Conservation (phyloP, 495 filamentous ascomycete species). For the Daldinia childiae region DNA sequence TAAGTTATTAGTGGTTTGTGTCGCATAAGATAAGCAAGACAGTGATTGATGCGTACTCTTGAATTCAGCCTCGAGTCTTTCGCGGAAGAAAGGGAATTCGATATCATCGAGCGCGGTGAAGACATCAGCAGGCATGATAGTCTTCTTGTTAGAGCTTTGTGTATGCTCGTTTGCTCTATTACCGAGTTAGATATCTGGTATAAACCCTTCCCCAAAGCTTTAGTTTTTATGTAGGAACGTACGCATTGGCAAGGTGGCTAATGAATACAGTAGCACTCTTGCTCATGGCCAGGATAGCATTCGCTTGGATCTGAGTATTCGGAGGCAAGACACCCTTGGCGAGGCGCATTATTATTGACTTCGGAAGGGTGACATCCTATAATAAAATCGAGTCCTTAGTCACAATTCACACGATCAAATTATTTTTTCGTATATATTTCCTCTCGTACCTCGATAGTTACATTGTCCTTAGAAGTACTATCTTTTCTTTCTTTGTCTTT, state of each 20-base stretch:
- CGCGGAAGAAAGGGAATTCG: conserved; percentile 82
- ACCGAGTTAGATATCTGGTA: conserved; percentile 11
- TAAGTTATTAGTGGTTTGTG: conserved; percentile 13
- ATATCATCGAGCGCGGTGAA: conserved; percentile 81
- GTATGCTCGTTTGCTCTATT: conserved; percentile 81
- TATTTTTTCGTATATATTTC: conserved; percentile 23
- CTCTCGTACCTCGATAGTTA: conserved; percentile 55
- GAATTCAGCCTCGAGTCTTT: conserved; percentile 69
- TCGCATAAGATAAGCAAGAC: neutral
- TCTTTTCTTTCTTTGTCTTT: conserved; percentile 46
- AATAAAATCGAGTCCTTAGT: neutral
- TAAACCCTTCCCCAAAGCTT: neutral
- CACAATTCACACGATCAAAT: neutral
- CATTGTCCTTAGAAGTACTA: conserved; percentile 37
- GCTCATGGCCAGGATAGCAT: conserved; percentile 88
- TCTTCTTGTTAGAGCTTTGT: conserved; percentile 74
- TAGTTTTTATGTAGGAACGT: conserved; percentile 47
- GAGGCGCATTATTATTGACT: conserved; percentile 90
- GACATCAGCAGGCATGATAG: conserved; percentile 84
- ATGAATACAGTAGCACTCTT: conserved; percentile 96
- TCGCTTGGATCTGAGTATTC: conserved; percentile 93
- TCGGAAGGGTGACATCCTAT: conserved; percentile 90
- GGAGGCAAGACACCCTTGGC: conserved; percentile 97
- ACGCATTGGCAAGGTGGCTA: conserved; percentile 87
- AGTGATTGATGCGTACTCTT: conserved; percentile 54